Percentiles rank a stretch among this genome's conserved stretches.
Evolutionary conservation across 495 filamentous ascomycete genomes (phyloP).

Genomic region (Friedmanniomyces simplex): DNA sequence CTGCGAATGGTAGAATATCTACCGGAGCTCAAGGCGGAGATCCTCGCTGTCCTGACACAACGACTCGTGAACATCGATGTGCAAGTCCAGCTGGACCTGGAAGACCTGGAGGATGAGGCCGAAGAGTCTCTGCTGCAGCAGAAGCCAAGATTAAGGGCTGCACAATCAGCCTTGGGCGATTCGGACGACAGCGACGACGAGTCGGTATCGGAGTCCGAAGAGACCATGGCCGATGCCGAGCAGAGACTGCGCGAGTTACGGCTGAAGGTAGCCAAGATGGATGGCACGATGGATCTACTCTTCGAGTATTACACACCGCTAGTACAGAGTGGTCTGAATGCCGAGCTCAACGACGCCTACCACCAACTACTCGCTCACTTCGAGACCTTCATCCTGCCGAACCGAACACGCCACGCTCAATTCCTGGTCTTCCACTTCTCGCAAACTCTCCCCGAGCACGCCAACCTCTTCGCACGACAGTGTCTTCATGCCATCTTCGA

Average conservation of each 20-base stretch:
- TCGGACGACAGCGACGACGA: slow-evolving; percentile 35
- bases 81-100: slow-evolving; percentile 84
- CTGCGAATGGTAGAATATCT: slow-evolving; percentile 62
- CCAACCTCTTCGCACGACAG: slow-evolving; percentile 69
- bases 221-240: slow-evolving; percentile 33
- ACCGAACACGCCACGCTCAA: slow-evolving; percentile 74
- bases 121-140: slow-evolving; percentile 41
- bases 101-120: slow-evolving; percentile 67
- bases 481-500: slow-evolving; percentile 61
- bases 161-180: slow-evolving; percentile 31
- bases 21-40: slow-evolving; percentile 68
- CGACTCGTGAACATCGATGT: slow-evolving; percentile 85
- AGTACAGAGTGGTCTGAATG: slow-evolving; percentile 24
- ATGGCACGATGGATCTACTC: slow-evolving; percentile 78
- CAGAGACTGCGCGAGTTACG: slow-evolving; percentile 51
- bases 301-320: slow-evolving; percentile 69
- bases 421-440: slow-evolving; percentile 92
- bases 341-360: slow-evolving; percentile 44
- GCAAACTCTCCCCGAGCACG: slow-evolving; percentile 60
- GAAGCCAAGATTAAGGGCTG: slow-evolving; percentile 24
- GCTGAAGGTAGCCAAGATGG: slow-evolving; percentile 79
- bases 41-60: slow-evolving; percentile 74
- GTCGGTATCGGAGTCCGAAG: slow-evolving; percentile 25
- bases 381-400: slow-evolving; percentile 72
- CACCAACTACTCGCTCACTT: slow-evolving; percentile 75